Base-by-base conservation (phyloP, 2,329 filamentous ascomycete genomes). In the Clarireedia monteithiana region DNA sequence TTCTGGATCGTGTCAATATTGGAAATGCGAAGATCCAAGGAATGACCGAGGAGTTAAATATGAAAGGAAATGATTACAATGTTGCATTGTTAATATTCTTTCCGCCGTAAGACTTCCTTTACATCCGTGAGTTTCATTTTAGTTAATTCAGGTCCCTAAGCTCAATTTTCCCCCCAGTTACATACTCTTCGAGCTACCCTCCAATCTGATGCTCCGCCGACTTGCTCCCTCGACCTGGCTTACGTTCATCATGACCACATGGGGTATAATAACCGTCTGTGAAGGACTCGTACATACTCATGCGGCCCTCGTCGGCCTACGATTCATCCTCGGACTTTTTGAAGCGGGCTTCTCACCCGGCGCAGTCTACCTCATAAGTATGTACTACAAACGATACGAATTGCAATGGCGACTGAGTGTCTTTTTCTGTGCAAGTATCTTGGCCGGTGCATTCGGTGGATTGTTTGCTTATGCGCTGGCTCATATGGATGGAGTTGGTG, bases 1-100 rank as follows among this genome's bases (percentile, higher is more conserved):
- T 89, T 69, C 76, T 90, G 34, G 83, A 86, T 66, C 76, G 85
- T 14, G 89, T 88, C 38, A 91, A 92, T 65, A 90, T 92, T 56
- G 88, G 88, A 44, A 92, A 77, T 70, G 89, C 81, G 36, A 83
- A 81, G 59, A 79, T 84, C 55, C 79, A 80, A 24, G 87, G 88
- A 38, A 91, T 77, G 69, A 88, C 80, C 39, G 80, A 79, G 59
- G 78, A 84, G 51, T 77, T 80, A 4, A 73, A 76, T 14, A 71
- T 90, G 58, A 68, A 69, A 34, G 77, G 79, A 2, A 23, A 55
- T 6, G 48, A 66, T 20, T 66, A 62, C n/a, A 77, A 79, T 74
- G 86, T 23, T 86, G 74, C 0, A 80, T 74, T 1, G 78, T 67
- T 67, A 60, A 60, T 73, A 63, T 55, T 72, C 67, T 50, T 65